Evolutionary conservation across 2,329 filamentous ascomycete species (phyloP), one percentile per base, ranked within the genome.

Genomic region (Podosphaera xanthii): DNA sequence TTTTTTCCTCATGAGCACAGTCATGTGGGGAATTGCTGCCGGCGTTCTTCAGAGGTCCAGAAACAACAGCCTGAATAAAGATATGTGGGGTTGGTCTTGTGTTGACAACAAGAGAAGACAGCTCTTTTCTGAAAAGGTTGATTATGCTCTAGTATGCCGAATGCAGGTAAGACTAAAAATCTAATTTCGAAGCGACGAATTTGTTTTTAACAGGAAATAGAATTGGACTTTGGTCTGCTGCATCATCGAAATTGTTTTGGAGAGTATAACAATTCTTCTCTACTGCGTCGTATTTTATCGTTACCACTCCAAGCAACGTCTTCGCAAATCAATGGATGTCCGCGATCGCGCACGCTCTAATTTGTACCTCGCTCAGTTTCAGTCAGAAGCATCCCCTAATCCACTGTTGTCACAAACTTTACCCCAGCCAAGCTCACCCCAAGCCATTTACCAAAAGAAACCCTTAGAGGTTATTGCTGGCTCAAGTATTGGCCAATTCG

Each of bases 1-100:
- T 65, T 95, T 91, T 79, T 97, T 97, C 76, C 84, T 92, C 69
- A 84, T 94, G 72, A 92, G 86, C 70, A 84, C 94, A 71, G 73
- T 94, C 67, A 87, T 98, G 76, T 98, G 92, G 92, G 83, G 84
- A 59, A 75, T 92, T 40, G 89, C 87, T 38, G 90, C 90, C 46
- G 87, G 83, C 60, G 73, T 95, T 60, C 80, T 96, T 67, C 89
- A 97, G 70, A 80, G 85, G 66, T 81, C 82, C 60, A 86, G 84
- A 70, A 79, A 81, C 67, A 86, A 78, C 68, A 81, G 80, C 68
- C 74, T 80, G 63, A 86, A 86, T 68, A 82, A 95, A 71, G 92
- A 98, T 71, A 80, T 98, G 72, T 98, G 92, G 92, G 90, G 91
- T 61, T 98, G 92, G 92, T 82, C 88, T n/a, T 98, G 92, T 71